Evolutionary conservation across 2,329 filamentous ascomycete genomes (phyloP).

Genomic region (Aureobasidium sp.): DNA sequence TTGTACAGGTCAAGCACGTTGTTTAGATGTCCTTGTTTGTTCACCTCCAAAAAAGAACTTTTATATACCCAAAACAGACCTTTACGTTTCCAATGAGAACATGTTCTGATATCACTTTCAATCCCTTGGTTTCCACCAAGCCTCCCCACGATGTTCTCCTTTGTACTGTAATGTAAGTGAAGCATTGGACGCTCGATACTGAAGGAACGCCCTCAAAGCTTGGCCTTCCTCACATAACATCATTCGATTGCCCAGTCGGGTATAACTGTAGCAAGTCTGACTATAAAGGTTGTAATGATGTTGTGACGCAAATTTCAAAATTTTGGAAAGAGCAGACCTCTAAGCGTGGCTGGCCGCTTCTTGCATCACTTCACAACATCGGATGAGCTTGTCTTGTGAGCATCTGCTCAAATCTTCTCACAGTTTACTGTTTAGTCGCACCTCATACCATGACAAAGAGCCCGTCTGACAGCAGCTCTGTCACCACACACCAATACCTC

Average conservation of each 20-base stretch:
- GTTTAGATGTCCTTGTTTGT: constrained; percentile 22
- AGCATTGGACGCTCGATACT: too few species aligned
- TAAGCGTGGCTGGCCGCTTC: background rate
- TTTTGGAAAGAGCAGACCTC: background rate
- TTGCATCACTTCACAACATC: background rate
- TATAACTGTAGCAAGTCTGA: too few species aligned
- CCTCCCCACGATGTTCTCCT: too few species aligned
- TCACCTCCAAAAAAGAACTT: background rate
- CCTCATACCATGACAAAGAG: too few species aligned
- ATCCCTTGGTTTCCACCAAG: too few species aligned
- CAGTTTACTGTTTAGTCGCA: background rate
- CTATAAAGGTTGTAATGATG: too few species aligned
- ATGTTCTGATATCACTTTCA: background rate
- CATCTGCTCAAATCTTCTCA: background rate
- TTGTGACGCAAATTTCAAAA: background rate
- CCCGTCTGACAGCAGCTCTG: background rate
- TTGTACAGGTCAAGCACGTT: constrained; percentile 33
- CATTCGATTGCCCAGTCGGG: too few species aligned
- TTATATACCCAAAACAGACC: constrained; percentile 7
- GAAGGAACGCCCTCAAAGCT: too few species aligned
- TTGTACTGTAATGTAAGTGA: too few species aligned
- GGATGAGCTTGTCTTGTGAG: background rate
- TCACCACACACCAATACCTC: background rate
- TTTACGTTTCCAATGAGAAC: constrained; percentile 13
- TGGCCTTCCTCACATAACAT: too few species aligned